These are phyloP conservation scores for Boletus sp. DNA, from an alignment of 768 basidiomycete genomes.

Conservation along the genomic window DNA sequence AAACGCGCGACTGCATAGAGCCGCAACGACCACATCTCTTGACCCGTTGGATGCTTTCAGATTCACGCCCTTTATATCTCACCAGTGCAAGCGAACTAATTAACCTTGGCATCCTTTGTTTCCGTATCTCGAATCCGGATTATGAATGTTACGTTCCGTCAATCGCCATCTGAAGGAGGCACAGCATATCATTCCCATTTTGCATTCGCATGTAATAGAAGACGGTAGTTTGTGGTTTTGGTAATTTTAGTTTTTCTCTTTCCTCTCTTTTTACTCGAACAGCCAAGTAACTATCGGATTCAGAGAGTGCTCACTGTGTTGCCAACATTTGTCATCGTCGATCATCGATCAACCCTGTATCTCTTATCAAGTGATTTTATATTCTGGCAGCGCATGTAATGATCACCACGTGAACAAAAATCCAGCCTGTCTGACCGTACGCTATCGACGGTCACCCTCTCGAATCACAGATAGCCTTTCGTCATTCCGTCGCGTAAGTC, in stretches of 20 bases:
- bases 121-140: constrained; percentile 14
- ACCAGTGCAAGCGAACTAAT: constrained; percentile 52
- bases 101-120: constrained; percentile 18
- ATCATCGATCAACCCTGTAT: constrained; percentile 16
- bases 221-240: constrained; percentile 32
- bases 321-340: constrained; percentile 2
- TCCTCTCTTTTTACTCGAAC: constrained; percentile 1
- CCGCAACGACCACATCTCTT: constrained; percentile 8
- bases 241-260: constrained; percentile 22
- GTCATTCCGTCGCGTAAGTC: no score
- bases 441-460: no score
- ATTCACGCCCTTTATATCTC: constrained; percentile 34
- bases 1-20: constrained; percentile 75
- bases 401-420: not conserved
- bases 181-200: constrained; percentile 45
- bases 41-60: constrained; percentile 28
- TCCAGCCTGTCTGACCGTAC: not conserved
- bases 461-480: no score
- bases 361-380: constrained; percentile 9
- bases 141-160: constrained; percentile 23
- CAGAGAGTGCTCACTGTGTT: constrained; percentile 3
- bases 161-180: constrained; percentile 74
- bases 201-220: constrained; percentile 61
- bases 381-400: constrained; percentile 2
- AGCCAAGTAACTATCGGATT: constrained; percentile 13